A percentile compares a stretch with the other conserved stretches of the same genome.
Conservation (phyloP, 208 protist species). For the Leptomonas seymouri region DNA sequence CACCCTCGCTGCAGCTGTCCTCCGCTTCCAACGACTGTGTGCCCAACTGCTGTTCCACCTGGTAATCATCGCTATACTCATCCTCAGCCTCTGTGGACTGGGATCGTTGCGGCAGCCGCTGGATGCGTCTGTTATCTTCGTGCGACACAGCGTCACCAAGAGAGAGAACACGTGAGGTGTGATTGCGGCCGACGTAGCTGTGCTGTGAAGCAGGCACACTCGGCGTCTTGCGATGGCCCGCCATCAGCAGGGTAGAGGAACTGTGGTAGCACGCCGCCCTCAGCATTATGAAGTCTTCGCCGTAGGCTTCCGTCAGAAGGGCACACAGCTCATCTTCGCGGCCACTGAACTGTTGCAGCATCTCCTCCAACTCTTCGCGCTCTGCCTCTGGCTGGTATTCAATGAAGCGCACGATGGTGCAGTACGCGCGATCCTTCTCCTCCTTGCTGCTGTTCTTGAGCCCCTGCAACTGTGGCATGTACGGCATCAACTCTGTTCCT, state of each 20-base stretch:
- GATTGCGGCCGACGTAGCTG: conserved; percentile 1
- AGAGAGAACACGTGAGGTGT: not conserved
- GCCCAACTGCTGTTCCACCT: not conserved
- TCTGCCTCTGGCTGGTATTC: conserved; percentile 50
- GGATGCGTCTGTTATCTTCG: no score
- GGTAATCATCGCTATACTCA: not conserved
- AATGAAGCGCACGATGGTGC: conserved; percentile 76
- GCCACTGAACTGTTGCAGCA: conserved; percentile 66
- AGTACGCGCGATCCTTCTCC: conserved; percentile 43
- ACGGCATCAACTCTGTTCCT: conserved; percentile 73
- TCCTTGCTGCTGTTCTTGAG: conserved; percentile 29
- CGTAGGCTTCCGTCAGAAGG: conserved; percentile 59
- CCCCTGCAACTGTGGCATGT: conserved; percentile 71
- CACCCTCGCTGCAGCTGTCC: not conserved
- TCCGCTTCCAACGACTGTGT: not conserved
- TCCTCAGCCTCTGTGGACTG: not conserved
- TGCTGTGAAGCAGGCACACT: conserved; percentile 9
- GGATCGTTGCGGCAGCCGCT: no score
- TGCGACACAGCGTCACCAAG: no score
- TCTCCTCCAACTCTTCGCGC: conserved; percentile 42
- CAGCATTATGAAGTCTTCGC: conserved; percentile 59
- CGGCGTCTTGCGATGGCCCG: not conserved
- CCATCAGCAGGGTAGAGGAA: conserved; percentile 16
- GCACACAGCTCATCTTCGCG: conserved; percentile 72
- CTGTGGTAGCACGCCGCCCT: conserved; percentile 20